Percentiles rank a stretch among this genome's conserved stretches.
phyloP scores from a whole-genome alignment of 2,329 filamentous ascomycete genomes.

The Colletotrichum sojae region DNA sequence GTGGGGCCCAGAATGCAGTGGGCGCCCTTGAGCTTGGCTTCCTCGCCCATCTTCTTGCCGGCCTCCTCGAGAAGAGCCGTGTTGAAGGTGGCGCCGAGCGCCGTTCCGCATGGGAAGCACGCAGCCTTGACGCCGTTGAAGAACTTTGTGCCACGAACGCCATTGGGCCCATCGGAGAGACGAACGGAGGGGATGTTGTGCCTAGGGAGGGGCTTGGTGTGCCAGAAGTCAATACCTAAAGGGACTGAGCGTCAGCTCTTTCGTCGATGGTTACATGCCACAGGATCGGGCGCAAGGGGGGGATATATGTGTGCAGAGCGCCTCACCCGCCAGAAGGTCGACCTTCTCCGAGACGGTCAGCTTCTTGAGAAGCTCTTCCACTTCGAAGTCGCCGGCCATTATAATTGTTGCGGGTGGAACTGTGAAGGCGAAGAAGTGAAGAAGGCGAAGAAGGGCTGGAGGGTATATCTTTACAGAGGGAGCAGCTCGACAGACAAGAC shows the following conservation, averaged over 20 bases:
- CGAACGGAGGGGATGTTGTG: conserved; percentile 76
- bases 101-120: conserved; percentile 73
- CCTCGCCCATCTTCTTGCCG: conserved; percentile 66
- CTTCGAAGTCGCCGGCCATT: conserved; percentile 61
- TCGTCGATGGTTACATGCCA: not conserved
- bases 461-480: conserved; percentile 6
- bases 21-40: conserved; percentile 69
- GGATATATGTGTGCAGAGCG: not conserved
- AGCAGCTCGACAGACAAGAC: not conserved
- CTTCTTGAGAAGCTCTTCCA: conserved; percentile 68
- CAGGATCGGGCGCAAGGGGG: not conserved
- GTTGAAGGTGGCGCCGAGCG: conserved; percentile 72
- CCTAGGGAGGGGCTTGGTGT: conserved; percentile 72
- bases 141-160: conserved; percentile 77
- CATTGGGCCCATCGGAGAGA: conserved; percentile 78
- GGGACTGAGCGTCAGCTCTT: not conserved
- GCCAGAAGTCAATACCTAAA: conserved; percentile 77
- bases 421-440: not conserved
- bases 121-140: conserved; percentile 74
- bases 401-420: not conserved
- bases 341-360: conserved; percentile 67
- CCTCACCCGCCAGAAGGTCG: conserved; percentile 64
- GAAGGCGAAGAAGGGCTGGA: not conserved
- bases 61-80: conserved; percentile 64
- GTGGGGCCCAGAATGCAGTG: conserved; percentile 73